A percentile compares a stretch with the other conserved stretches of the same genome.
These are phyloP conservation scores for Pestalotiopsis sp. DNA, from an alignment of 2,329 filamentous ascomycete genomes.

Conservation along the genomic window DNA sequence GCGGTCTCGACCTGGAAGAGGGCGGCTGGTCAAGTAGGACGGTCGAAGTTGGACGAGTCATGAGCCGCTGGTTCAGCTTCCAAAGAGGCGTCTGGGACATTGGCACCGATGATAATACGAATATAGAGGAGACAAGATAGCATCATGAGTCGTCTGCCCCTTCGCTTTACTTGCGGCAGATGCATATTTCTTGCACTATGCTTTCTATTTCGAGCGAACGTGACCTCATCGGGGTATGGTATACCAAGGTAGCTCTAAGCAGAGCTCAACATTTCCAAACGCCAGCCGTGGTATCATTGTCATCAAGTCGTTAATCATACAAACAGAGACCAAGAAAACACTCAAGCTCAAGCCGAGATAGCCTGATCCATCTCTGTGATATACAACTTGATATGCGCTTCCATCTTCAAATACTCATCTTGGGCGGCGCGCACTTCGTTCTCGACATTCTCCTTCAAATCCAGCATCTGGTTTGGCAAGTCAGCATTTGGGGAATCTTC, in stretches of 20 bases:
- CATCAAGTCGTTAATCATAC: conserved; percentile 29
- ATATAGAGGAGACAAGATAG: neutral
- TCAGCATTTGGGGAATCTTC: conserved; percentile 8
- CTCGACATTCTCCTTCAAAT: conserved; percentile 96
- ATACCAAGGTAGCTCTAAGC: neutral
- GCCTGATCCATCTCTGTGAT: conserved; percentile 99
- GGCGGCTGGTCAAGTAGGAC: conserved; percentile 58
- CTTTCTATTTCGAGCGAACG: neutral
- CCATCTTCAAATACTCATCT: conserved; percentile 96
- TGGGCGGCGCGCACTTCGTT: conserved; percentile 87
- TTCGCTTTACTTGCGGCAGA: neutral
- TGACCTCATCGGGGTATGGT: neutral
- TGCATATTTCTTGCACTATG: neutral
- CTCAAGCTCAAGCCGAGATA: conserved; percentile 37
- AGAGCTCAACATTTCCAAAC: conserved; percentile 30
- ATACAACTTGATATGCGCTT: conserved; percentile 94
- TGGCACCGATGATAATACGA: conserved; percentile 3
- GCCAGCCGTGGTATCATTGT: conserved; percentile 41
- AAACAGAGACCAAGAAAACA: conserved; percentile 13
- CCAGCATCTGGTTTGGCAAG: conserved; percentile 73
- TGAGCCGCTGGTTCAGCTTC: conserved; percentile 67
- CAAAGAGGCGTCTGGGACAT: conserved; percentile 35
- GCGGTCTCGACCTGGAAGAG: conserved; percentile 43
- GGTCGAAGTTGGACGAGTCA: conserved; percentile 56
- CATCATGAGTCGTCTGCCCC: neutral